phyloP scores from a whole-genome alignment of 2,329 filamentous ascomycete species.

The Trichoderma semiorbis region DNA sequence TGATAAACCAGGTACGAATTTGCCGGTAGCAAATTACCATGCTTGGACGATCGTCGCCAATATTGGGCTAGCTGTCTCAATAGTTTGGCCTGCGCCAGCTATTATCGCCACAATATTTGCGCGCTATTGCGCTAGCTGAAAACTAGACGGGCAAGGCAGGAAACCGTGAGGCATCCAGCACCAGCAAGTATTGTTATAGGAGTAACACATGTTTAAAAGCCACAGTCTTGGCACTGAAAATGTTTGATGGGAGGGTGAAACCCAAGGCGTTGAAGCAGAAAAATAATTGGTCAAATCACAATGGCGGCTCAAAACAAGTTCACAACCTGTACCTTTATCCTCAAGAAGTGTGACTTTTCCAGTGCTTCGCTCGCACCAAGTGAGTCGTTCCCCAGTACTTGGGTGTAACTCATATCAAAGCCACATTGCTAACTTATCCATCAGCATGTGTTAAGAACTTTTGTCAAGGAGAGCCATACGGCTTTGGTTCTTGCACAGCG shows the following conservation, averaged over 20 bases:
- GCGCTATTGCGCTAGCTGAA: slow-evolving; percentile 5
- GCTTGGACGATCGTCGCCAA: not conserved
- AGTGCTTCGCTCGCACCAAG: slow-evolving; percentile 1
- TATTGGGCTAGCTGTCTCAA: slow-evolving; percentile 5
- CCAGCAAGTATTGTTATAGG: not conserved
- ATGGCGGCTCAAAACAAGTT: slow-evolving; percentile 8
- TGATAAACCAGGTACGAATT: not conserved
- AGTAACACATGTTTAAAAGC: slow-evolving; percentile 2
- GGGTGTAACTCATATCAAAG: not conserved
- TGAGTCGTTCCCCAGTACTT: not conserved
- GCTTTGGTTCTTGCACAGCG: slow-evolving; percentile 11
- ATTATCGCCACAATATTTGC: not conserved
- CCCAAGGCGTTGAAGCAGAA: not conserved
- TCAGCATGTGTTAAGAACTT: slow-evolving; percentile 9
- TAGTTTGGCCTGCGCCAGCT: not conserved
- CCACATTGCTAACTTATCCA: not conserved
- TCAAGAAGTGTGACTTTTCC: slow-evolving; percentile 4
- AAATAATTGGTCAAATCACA: not conserved
- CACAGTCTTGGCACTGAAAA: not conserved
- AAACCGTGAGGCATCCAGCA: not conserved
- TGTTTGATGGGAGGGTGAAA: not conserved
- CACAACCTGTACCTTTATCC: not conserved
- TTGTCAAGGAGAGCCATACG: slow-evolving; percentile 10
- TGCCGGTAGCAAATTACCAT: not conserved
- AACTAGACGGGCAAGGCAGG: not conserved